Evolutionary conservation across 208 protist species (phyloP).

Genomic region (Acanthamoeba lenticulata): DNA sequence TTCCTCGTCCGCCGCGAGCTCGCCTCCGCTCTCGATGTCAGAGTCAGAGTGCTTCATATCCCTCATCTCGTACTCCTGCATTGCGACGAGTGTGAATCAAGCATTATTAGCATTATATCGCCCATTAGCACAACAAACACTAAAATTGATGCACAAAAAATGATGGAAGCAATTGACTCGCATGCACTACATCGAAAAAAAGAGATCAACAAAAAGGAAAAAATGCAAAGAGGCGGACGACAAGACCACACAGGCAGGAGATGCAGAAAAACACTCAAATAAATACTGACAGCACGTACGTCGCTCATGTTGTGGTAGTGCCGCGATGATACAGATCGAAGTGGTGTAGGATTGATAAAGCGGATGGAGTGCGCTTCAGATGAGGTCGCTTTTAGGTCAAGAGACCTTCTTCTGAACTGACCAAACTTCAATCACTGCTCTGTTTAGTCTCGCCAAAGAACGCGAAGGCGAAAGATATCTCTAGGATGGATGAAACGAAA

Average conservation of each 20-base stretch:
- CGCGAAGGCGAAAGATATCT: neutral
- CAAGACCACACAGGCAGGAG: too few relatives aligned
- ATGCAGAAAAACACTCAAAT: too few relatives aligned
- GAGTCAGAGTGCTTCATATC: neutral
- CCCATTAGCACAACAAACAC: neutral
- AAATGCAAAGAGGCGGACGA: too few relatives aligned
- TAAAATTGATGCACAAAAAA: neutral
- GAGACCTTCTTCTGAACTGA: neutral
- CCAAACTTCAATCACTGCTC: neutral
- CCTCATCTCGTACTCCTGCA: conserved; percentile 49
- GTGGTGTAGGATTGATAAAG: too few relatives aligned
- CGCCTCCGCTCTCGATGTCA: neutral
- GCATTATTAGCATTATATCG: neutral
- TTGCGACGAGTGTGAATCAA: neutral
- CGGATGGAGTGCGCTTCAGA: too few relatives aligned
- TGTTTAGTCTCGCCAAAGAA: neutral
- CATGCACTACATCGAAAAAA: too few relatives aligned
- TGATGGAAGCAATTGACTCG: too few relatives aligned
- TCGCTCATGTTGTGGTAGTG: too few relatives aligned
- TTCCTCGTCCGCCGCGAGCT: conserved; percentile 35
- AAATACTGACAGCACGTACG: too few relatives aligned
- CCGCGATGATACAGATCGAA: too few relatives aligned
- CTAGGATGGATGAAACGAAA: neutral
- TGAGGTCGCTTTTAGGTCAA: too few relatives aligned
- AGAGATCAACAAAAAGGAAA: too few relatives aligned